phyloP scores from a whole-genome alignment of 352 stramenopile genomes.

The Phytopythium boreale region DNA sequence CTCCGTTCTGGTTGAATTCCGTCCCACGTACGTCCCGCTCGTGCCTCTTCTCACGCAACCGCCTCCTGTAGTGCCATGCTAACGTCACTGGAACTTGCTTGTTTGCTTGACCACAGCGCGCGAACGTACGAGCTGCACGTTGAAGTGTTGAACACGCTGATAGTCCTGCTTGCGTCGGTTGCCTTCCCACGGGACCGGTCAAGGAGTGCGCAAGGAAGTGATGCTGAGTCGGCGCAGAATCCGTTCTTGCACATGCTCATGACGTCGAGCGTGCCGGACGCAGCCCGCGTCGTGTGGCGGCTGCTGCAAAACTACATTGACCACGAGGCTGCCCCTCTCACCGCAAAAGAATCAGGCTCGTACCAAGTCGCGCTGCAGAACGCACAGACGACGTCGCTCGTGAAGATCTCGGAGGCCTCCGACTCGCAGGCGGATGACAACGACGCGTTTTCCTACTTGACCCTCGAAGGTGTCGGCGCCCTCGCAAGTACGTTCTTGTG shows the following conservation, averaged over 20 bases:
- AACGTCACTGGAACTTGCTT: neutral
- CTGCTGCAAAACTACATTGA: slow-evolving; percentile 67
- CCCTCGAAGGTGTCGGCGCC: slow-evolving; percentile 58
- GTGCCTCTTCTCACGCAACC: neutral
- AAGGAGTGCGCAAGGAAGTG: slow-evolving; percentile 23
- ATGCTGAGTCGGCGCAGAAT: slow-evolving; percentile 26
- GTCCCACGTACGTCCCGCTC: slow-evolving; percentile 44
- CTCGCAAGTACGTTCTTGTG: slow-evolving; percentile 47
- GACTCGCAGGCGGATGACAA: slow-evolving; percentile 36
- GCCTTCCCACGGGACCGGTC: slow-evolving; percentile 59
- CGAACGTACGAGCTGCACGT: slow-evolving; percentile 72
- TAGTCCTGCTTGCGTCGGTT: slow-evolving; percentile 66
- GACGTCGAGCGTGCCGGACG: slow-evolving; percentile 19
- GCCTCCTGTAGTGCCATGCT: neutral
- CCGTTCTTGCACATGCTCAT: slow-evolving; percentile 74
- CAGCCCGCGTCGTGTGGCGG: slow-evolving; percentile 42
- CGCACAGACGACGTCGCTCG: slow-evolving; percentile 48
- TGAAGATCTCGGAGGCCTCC: slow-evolving; percentile 52
- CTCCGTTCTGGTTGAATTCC: slow-evolving; percentile 51
- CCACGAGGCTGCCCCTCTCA: slow-evolving; percentile 30
- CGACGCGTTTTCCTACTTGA: slow-evolving; percentile 68
- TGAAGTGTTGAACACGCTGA: slow-evolving; percentile 70
- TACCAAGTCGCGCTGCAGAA: slow-evolving; percentile 39
- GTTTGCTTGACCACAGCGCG: slow-evolving; percentile 8
- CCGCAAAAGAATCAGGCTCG: slow-evolving; percentile 28